Percentiles rank a stretch among this genome's conserved stretches.
These are phyloP conservation scores for Eucalyptus rudis DNA, from an alignment of 345 rosid species.

Conservation along the genomic window DNA sequence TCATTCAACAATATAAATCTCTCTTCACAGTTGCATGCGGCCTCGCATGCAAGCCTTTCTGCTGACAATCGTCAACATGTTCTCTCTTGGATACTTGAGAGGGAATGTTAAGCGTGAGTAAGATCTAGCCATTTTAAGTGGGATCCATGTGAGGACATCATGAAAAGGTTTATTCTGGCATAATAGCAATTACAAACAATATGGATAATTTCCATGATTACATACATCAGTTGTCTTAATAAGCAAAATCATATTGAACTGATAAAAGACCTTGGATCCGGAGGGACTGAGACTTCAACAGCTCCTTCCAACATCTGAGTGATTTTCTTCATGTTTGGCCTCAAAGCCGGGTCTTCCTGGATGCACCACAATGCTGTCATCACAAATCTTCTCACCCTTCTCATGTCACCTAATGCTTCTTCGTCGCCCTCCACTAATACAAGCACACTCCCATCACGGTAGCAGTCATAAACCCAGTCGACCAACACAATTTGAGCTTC, in stretches of 20 bases:
- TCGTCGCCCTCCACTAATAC: background rate
- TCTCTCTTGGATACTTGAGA: too few relatives aligned
- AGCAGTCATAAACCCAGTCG: background rate
- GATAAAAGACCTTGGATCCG: background rate
- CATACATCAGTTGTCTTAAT: fast-evolving
- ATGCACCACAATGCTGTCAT: background rate
- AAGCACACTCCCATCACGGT: fast-evolving
- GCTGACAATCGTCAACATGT: too few relatives aligned
- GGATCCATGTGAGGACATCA: too few relatives aligned
- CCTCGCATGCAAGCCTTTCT: too few relatives aligned
- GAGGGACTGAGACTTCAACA: background rate
- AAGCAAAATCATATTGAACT: background rate
- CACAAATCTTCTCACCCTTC: background rate
- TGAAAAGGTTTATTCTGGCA: too few relatives aligned
- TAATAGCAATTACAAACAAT: too few relatives aligned
- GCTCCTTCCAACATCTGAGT: background rate
- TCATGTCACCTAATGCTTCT: background rate
- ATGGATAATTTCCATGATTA: too few relatives aligned
- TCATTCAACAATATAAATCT: too few relatives aligned
- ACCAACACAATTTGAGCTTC: background rate
- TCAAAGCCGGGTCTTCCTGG: background rate
- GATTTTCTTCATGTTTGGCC: background rate
- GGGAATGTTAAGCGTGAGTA: too few relatives aligned
- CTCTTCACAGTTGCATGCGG: too few relatives aligned
- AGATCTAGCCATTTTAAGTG: too few relatives aligned